A percentile compares a stretch with the other conserved stretches of the same genome.
These are phyloP conservation scores for Penicillium tannophilum DNA, from an alignment of 495 filamentous ascomycete species.

Conservation along the genomic window DNA sequence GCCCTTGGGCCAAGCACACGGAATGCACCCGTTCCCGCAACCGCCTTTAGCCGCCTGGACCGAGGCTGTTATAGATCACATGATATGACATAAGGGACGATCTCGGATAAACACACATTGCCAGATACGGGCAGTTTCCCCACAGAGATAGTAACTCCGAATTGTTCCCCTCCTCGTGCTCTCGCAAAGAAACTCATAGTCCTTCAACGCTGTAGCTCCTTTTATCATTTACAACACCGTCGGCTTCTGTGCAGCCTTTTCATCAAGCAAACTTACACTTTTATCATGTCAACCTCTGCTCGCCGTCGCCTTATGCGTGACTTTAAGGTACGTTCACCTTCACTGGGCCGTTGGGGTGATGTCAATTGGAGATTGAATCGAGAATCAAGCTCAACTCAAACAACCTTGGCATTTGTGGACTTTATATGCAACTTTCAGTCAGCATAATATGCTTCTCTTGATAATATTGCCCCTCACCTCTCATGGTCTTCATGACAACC, in stretches of 20 bases:
- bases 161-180: constrained; percentile 19
- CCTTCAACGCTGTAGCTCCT: constrained; percentile 6
- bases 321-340: constrained; percentile 78
- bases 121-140: constrained; percentile 19
- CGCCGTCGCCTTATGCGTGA: constrained; percentile 96
- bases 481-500: background rate
- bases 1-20: background rate
- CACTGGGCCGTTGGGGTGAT: background rate
- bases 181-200: constrained; percentile 10
- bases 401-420: background rate
- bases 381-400: background rate
- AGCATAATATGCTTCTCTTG: background rate
- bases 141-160: constrained; percentile 25
- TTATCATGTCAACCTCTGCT: constrained; percentile 85
- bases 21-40: constrained; percentile 15
- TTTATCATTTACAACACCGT: constrained; percentile 6
- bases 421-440: background rate
- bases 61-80: constrained; percentile 32
- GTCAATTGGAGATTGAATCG: constrained; percentile 9
- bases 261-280: constrained; percentile 2
- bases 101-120: background rate
- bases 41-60: constrained; percentile 34
- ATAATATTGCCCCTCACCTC: background rate
- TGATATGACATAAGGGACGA: constrained; percentile 24
- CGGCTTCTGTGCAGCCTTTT: constrained; percentile 7